Evolutionary conservation across 208 protist genomes (phyloP), one percentile per base, ranked within the genome.

Genomic region (Acanthamoeba sp.): DNA sequence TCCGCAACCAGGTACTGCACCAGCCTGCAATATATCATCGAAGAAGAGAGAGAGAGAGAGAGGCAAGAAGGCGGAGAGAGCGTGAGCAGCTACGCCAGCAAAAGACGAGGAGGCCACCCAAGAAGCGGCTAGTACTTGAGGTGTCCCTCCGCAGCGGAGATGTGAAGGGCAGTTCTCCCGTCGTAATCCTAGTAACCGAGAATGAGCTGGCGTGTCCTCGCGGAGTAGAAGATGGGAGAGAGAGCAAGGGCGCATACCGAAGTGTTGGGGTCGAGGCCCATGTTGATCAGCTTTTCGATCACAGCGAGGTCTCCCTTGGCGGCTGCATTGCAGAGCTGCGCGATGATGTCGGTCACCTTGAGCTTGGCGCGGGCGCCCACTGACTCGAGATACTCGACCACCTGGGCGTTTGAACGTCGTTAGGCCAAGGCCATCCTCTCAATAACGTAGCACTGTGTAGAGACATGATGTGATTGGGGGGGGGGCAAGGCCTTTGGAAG

Each of bases 271-370:
- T 94, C 42, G 48, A 52, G 36, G 50, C 66, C 64, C 45, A 42
- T 59, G 32, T 32, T 88, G 62, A 40, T 71, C 34, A 84, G 45
- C 29, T 84, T 48, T 16, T 82, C 34, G 32, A 94, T 22, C 29
- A 71, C 62, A 12, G 42, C 90, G 10, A 94, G 64, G 73, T 94
- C 90, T 36, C 90, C 90, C 27, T 45, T 59, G 29, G 52, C 52
- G 6, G 90, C 55, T 2, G 90, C 90, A 36, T 76, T 52, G 90
- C 90, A 94, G 73, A 94, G 87, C 55, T 93, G 78, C 38, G 38
- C 9, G 78, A 59, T 88, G n/a, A 62, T 59, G 78, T 78, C 69
- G 69, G 69, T 78, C n/a, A 88, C 78, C 45, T 88, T 88, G 42
- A 88, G 78, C 78, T 88, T 88, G 78, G 78, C 78, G 29, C 48